phyloP scores from a whole-genome alignment of 257 asterid species.

The Echium plantagineum region DNA sequence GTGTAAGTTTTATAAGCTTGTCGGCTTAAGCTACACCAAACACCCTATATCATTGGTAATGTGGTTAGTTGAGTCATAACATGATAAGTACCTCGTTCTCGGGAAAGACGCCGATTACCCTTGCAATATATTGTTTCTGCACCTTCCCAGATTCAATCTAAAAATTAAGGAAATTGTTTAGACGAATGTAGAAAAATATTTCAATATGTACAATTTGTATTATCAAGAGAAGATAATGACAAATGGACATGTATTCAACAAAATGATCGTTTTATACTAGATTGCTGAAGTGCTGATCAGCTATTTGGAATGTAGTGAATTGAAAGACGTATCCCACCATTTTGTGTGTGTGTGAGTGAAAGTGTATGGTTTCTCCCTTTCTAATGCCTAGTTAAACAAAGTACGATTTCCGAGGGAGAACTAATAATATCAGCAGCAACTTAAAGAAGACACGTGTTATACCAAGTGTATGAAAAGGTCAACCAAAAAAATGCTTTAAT shows the following conservation, averaged over 20 bases:
- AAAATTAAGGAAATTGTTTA: conserved; percentile 9
- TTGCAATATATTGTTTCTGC: conserved; percentile 78
- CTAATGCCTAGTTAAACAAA: neutral
- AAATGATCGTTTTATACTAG: neutral
- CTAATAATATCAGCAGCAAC: no score
- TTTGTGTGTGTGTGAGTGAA: no score
- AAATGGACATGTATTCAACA: conserved; percentile 1
- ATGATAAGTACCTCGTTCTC: conserved; percentile 54
- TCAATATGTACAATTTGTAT: neutral
- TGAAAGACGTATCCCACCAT: no score
- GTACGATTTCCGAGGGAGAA: neutral
- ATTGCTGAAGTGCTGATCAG: no score
- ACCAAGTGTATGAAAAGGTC: neutral
- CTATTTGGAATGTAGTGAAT: no score
- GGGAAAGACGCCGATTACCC: conserved; percentile 79
- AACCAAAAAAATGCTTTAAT: neutral
- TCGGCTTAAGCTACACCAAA: no score
- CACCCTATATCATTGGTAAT: no score
- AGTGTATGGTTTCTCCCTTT: no score
- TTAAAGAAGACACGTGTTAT: neutral
- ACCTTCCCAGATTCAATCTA: conserved; percentile 84
- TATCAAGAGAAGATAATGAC: neutral
- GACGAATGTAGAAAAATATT: neutral
- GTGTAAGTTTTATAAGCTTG: no score
- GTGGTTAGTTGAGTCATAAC: conserved; percentile 2